Base-by-base conservation (phyloP, 1,284 basidiomycete species). In the Apiotrichum laibachii region DNA sequence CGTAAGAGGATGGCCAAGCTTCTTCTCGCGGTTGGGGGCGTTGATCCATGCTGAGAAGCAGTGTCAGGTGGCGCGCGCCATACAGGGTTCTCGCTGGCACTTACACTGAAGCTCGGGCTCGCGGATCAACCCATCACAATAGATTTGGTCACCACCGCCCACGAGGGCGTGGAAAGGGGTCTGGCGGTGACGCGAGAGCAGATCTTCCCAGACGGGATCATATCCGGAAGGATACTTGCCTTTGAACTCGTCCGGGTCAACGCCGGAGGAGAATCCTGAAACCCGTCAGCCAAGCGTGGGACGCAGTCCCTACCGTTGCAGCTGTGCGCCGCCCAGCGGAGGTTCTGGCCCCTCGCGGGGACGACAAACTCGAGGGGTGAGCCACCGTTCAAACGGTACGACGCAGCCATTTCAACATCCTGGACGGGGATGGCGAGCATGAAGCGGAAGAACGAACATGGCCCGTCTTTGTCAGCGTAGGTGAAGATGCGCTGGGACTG, bases 381-480 rank as follows among this genome's bases (percentile, higher is more conserved):
- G 0, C 93, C 90, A 26, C 84, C 78, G 69, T 94, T 93, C 64
- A 93, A 81, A 48, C 82, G 73, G 74, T 98, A 98, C 55, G 80
- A 82, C 49, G 96, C 83, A n/a, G 82, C 79, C 82, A 91, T 89
- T 78, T 95, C 90, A 40, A 81, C 78, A 10, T 82, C 77, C 6
- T 83, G 82, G 10, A 98, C 76, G 7, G 90, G 91, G 56, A 99
- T 83, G 66, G 88, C 85, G 56, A 98, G 85, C 73, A 88, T 83
- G 81, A 98, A 98, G 55, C 96, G 84, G 90, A 92, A 98, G 80
- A 99, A 99, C 1, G 90, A 92, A 72, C 84, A 91, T 0, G 88
- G 87, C 16, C 90, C 80, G 45, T 84, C 82, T 56, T 80, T 77
- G 18, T 88, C 87, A 19, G 82, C 80, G 78, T 94, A 92, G 11